phyloP scores from a whole-genome alignment of 345 rosid genomes.

The Heritiera littoralis region DNA sequence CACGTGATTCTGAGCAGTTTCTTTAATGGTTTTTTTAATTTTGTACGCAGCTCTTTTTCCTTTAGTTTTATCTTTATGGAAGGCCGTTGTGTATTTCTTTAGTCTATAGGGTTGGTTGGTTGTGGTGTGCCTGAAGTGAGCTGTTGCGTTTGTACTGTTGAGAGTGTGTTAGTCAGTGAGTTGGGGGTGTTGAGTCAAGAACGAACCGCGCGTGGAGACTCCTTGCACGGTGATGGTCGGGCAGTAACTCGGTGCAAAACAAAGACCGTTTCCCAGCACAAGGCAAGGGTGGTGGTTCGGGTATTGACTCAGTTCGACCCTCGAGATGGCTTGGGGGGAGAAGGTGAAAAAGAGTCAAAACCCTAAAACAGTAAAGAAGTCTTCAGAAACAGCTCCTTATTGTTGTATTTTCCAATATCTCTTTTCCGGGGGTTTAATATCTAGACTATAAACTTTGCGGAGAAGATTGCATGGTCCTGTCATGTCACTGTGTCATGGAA shows the following conservation, averaged over 20 bases:
- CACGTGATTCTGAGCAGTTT: slow-evolving; percentile 11
- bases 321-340: slow-evolving; percentile 9
- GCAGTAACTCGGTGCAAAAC: slow-evolving; percentile 3
- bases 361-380: background rate
- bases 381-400: background rate
- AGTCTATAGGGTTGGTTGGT: background rate
- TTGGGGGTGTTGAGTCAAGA: slow-evolving; percentile 98
- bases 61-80: background rate
- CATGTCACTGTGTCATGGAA: background rate
- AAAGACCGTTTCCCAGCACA: slow-evolving; percentile 32
- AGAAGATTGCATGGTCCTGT: background rate
- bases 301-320: slow-evolving; percentile 97
- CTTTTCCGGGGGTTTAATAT: background rate
- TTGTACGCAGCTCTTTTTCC: background rate
- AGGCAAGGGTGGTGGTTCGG: slow-evolving; percentile 99
- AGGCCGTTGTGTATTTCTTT: slow-evolving; percentile 18
- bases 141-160: background rate
- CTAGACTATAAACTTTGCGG: background rate
- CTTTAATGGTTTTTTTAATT: background rate
- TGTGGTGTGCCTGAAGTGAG: background rate
- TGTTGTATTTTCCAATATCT: slow-evolving; percentile 12
- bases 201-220: slow-evolving; percentile 91
- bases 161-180: slow-evolving; percentile 10
- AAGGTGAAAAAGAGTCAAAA: background rate
- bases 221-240: slow-evolving; percentile 54